These are phyloP conservation scores for Abrus precatorius DNA, from an alignment of 306 rosid species.

Conservation along the genomic window DNA sequence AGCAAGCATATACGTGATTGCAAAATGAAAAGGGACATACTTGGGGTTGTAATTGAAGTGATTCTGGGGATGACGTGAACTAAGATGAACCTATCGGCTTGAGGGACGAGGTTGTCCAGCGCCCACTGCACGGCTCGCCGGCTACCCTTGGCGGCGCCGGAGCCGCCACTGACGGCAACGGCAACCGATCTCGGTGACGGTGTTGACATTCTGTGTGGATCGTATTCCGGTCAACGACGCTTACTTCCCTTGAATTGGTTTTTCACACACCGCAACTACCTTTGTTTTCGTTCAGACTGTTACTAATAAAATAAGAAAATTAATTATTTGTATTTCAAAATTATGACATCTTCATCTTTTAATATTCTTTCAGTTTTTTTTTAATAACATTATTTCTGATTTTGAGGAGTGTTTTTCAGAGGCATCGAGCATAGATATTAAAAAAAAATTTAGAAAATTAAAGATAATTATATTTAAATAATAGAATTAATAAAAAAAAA, in stretches of 20 bases:
- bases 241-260: background rate
- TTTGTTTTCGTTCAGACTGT: background rate
- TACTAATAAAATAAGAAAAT: too few species aligned
- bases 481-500: too few species aligned
- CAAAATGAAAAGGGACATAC: slow-evolving; percentile 46
- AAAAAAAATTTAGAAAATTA: too few species aligned
- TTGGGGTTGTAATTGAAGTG: slow-evolving; percentile 76
- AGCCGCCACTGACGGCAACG: slow-evolving; percentile 72
- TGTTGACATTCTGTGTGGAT: slow-evolving; percentile 28
- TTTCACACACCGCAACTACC: background rate
- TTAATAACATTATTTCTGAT: too few species aligned
- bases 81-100: slow-evolving; percentile 78
- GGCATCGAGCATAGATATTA: too few species aligned
- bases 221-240: background rate
- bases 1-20: background rate
- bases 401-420: too few species aligned
- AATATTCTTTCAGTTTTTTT: too few species aligned
- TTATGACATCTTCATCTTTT: too few species aligned
- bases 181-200: slow-evolving; percentile 66
- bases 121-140: slow-evolving; percentile 88
- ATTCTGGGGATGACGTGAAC: slow-evolving; percentile 87
- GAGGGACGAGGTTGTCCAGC: slow-evolving; percentile 69
- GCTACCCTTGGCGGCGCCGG: slow-evolving; percentile 71
- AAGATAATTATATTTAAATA: too few species aligned
- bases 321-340: too few species aligned